These are phyloP conservation scores for Curvularia hawaiiensis DNA, from an alignment of 2,329 filamentous ascomycete genomes.

Conservation along the genomic window DNA sequence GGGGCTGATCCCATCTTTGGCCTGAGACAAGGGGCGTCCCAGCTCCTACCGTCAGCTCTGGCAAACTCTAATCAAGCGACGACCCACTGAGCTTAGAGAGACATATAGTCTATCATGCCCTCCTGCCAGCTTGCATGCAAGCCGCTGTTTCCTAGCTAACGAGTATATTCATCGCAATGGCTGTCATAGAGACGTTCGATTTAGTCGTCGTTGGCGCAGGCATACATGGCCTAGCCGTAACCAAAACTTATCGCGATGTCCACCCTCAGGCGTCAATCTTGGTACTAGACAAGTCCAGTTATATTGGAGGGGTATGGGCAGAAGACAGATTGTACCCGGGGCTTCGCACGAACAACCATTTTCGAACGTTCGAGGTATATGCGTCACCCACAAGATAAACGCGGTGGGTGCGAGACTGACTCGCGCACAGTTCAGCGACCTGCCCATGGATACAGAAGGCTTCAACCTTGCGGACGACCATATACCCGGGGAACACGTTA, in stretches of 20 bases:
- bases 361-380: slow-evolving; percentile 33
- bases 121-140: neutral
- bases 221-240: slow-evolving; percentile 52
- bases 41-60: neutral
- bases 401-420: neutral
- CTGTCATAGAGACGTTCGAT: slow-evolving; percentile 20
- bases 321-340: slow-evolving; percentile 51
- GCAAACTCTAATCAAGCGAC: neutral
- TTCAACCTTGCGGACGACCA: slow-evolving; percentile 55
- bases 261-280: slow-evolving; percentile 49
- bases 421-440: slow-evolving; percentile 44
- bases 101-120: neutral
- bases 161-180: neutral
- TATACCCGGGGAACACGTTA: slow-evolving; percentile 63
- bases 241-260: slow-evolving; percentile 56
- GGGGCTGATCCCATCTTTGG: neutral
- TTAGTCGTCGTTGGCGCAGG: slow-evolving; percentile 40
- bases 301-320: slow-evolving; percentile 53
- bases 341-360: slow-evolving; percentile 52
- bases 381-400: neutral
- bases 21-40: neutral
- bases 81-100: neutral
- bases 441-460: slow-evolving; percentile 36
- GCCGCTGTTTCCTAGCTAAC: neutral
- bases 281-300: slow-evolving; percentile 51